These are phyloP conservation scores for Kockiozyma suomiensis DNA, from an alignment of 805 yeast species.

Conservation along the genomic window DNA sequence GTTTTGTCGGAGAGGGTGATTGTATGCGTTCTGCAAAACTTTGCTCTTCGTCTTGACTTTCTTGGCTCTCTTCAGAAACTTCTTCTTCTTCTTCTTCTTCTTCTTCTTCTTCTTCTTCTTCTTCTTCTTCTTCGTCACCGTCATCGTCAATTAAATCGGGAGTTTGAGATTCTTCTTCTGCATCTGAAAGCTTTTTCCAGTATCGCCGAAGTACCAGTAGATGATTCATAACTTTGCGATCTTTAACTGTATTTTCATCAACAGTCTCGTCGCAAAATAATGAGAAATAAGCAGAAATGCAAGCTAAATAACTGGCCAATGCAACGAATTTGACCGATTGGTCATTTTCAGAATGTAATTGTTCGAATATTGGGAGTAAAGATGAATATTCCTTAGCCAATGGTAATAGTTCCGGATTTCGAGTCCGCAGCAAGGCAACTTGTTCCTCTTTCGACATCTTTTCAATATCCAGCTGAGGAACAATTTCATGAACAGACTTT, in stretches of 20 bases:
- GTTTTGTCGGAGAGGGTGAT: constrained; percentile 18
- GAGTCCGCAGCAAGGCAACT: constrained; percentile 55
- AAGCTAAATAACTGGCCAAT: constrained; percentile 73
- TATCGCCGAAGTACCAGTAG: constrained; percentile 79
- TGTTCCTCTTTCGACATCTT: constrained; percentile 58
- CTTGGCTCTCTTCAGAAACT: constrained; percentile 36
- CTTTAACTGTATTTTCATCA: constrained; percentile 65
- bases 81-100: constrained; percentile 41
- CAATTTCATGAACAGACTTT: constrained; percentile 35
- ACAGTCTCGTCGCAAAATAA: constrained; percentile 61
- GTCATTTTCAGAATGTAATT: constrained; percentile 24
- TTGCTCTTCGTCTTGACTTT: constrained; percentile 14
- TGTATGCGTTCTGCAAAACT: constrained; percentile 1
- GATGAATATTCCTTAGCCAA: constrained; percentile 61
- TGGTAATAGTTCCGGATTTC: constrained; percentile 85
- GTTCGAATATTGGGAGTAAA: constrained; percentile 49
- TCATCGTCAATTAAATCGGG: constrained; percentile 28
- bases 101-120: constrained; percentile 8
- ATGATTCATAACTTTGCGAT: constrained; percentile 86
- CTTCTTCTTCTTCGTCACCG: constrained; percentile 34
- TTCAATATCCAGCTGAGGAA: constrained; percentile 49
- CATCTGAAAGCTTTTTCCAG: constrained; percentile 55
- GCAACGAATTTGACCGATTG: constrained; percentile 62
- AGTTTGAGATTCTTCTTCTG: constrained; percentile 9
- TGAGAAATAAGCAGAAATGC: constrained; percentile 78